Evolutionary conservation across 805 yeast species (phyloP), one percentile per base, ranked within the genome.

Genomic region (Candida dajiaensis): DNA sequence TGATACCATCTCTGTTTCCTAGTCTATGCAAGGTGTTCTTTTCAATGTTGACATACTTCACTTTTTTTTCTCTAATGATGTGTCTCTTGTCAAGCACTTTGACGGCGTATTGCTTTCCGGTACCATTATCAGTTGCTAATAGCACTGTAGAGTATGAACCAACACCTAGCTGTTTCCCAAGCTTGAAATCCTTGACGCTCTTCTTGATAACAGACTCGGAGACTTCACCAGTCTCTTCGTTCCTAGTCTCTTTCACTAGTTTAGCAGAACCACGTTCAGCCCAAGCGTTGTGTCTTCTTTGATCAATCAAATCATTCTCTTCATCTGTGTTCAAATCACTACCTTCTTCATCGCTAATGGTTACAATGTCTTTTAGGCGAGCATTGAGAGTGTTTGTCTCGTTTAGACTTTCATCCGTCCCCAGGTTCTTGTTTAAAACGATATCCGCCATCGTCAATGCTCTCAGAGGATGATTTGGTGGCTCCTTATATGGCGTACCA

Each of bases 131-230:
- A 2, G 87, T 76, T 0, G 97, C 99, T 36, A 88, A 77, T 54
- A 80, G 77, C 4, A 92, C 99, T 1, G 96, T 90, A 10, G 97
- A 89, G 62, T 92, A 94, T 7, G 97, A 89, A 2, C 99, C 99
- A 62, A 88, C 96, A 26, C 99, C 99, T 25, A 94, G 77, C 39
- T 85, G 81, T 16, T 87, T 81, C 10, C 96, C 95, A 62, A 94
- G 89, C 51, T 81, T 84, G 65, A 90, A 94, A 62, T 94, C 99
- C 53, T 82, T 80, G 12, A 89, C 95, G 19, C 67, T 79, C 65
- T 61, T 72, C 64, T 63, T 76, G 40, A 72, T 80, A 45, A 74
- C 69, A 60, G 69, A 75, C 48, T 76, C 83, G 57, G 64, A 66
- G 6, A 69, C 64, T 60, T 78, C 67, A 11, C 87, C 88, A 13